Evolutionary conservation across 2,329 filamentous ascomycete genomes (phyloP).

Genomic region (Colletotrichum limetticola): DNA sequence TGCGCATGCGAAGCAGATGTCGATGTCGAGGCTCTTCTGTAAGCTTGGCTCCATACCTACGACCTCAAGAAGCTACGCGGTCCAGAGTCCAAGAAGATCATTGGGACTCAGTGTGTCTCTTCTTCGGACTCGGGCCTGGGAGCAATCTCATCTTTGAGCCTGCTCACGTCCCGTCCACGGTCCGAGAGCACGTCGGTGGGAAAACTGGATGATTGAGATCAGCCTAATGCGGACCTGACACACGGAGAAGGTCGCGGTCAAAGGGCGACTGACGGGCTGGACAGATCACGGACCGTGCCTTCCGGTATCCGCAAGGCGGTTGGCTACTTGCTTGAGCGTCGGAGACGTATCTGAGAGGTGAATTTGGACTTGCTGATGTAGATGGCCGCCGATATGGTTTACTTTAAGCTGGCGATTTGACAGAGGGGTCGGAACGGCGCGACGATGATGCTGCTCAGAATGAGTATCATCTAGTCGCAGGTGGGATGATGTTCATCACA

Average conservation of each 20-base stretch:
- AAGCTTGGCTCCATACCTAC: neutral
- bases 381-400: neutral
- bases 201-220: neutral
- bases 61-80: neutral
- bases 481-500: neutral
- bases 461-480: neutral
- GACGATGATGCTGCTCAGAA: neutral
- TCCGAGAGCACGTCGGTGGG: neutral
- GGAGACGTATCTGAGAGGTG: neutral
- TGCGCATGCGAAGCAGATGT: neutral
- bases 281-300: slow-evolving; percentile 5
- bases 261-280: neutral
- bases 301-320: neutral
- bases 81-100: neutral
- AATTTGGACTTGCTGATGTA: neutral
- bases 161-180: neutral
- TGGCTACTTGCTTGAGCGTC: neutral
- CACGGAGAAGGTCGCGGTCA: neutral
- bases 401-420: neutral
- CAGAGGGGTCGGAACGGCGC: neutral
- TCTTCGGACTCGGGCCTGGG: neutral
- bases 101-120: neutral
- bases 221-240: neutral
- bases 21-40: neutral
- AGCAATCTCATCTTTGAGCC: neutral